These are phyloP conservation scores for Pichia paraexigua DNA, from an alignment of 805 yeast genomes.

Conservation along the genomic window DNA sequence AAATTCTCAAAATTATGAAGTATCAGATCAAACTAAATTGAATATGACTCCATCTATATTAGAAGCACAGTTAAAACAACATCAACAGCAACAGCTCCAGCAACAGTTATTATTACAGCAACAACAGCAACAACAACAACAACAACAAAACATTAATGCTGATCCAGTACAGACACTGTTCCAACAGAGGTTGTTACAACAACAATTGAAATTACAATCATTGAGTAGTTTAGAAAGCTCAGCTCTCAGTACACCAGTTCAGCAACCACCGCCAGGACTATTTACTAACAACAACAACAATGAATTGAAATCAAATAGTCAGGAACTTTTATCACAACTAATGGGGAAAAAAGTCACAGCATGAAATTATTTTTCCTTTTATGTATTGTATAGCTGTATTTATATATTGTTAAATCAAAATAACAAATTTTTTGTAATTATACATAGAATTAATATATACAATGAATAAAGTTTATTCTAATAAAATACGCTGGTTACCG, in stretches of 20 bases:
- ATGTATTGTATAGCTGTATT: neutral
- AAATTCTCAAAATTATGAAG: slow-evolving; percentile 5
- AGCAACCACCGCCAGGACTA: slow-evolving; percentile 66
- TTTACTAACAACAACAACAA: slow-evolving; percentile 21
- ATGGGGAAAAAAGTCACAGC: slow-evolving; percentile 49
- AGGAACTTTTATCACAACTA: slow-evolving; percentile 75
- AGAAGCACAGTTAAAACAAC: slow-evolving; percentile 2
- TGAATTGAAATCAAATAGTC: slow-evolving; percentile 24
- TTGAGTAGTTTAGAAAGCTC: slow-evolving; percentile 16
- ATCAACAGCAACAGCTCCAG: slow-evolving; percentile 19
- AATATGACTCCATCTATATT: neutral
- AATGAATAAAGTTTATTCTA: neutral
- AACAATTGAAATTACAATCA: slow-evolving; percentile 24
- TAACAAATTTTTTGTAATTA: neutral
- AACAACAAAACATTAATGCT: neutral
- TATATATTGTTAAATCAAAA: too few relatives aligned
- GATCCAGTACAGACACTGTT: slow-evolving; percentile 3
- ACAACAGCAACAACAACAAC: too few relatives aligned
- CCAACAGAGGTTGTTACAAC: slow-evolving; percentile 9
- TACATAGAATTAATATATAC: neutral
- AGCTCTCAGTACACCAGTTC: slow-evolving; percentile 33
- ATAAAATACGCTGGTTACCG: slow-evolving; percentile 4
- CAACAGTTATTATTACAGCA: slow-evolving; percentile 23
- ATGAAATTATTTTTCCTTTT: slow-evolving; percentile 1
- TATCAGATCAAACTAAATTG: neutral